Conservation (phyloP, 106 monocot genomes). For the Amphibolis antarctica region DNA sequence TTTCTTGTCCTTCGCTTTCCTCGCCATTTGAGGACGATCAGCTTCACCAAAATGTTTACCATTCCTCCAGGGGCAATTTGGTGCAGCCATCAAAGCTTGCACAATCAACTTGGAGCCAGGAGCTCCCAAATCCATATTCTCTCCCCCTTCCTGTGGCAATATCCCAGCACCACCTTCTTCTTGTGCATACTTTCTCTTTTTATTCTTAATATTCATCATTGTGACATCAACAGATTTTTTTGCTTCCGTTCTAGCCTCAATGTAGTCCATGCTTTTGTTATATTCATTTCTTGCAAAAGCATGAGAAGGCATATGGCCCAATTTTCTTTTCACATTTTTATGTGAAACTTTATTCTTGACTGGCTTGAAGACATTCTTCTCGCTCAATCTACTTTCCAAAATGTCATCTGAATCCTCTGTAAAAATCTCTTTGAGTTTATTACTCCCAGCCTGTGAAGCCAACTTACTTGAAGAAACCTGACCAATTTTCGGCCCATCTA, state of each 20-base stretch:
- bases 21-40: not conserved
- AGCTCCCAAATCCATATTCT: slow-evolving; percentile 7
- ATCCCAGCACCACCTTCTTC: not conserved
- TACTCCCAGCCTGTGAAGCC: not conserved
- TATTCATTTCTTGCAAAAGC: not conserved
- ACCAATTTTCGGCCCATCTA: too few species aligned
- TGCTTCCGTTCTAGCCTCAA: not conserved
- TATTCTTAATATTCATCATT: not conserved
- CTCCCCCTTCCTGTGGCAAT: slow-evolving; percentile 1
- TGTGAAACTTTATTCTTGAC: not conserved
- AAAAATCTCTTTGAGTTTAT: not conserved
- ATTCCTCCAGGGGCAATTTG: slow-evolving; percentile 46
- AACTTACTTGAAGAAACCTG: not conserved
- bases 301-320: slow-evolving; percentile 2
- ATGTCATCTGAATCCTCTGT: not conserved
- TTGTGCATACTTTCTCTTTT: slow-evolving; percentile 7
- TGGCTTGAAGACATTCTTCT: not conserved
- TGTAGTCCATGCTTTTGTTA: not conserved
- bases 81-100: slow-evolving; percentile 45
- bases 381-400: not conserved
- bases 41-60: slow-evolving; percentile 12
- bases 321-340: not conserved
- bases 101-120: slow-evolving; percentile 24
- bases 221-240: slow-evolving; percentile 2
- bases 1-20: slow-evolving; percentile 6